Evolutionary conservation across 768 basidiomycete species (phyloP).

Genomic region (Hypholoma fasciculare): DNA sequence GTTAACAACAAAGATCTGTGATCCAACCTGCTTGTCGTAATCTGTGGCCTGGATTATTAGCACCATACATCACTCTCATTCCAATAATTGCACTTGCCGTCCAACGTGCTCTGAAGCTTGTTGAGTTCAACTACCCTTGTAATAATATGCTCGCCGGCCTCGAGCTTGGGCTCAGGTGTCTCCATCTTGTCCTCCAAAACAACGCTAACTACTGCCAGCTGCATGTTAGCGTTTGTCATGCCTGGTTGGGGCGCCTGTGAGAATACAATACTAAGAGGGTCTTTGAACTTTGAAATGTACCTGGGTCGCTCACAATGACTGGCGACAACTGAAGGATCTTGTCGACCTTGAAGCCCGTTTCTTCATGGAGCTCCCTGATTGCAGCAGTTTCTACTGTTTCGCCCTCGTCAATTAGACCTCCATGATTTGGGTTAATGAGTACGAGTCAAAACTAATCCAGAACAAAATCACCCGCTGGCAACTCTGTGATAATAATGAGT

Average conservation of each 20-base stretch:
- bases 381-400: slow-evolving; percentile 84
- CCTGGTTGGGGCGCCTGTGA: slow-evolving; percentile 42
- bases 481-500: slow-evolving; percentile 21
- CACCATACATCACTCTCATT: slow-evolving; percentile 1
- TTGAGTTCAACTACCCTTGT: slow-evolving; percentile 68
- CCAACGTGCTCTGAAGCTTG: slow-evolving; percentile 60
- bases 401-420: slow-evolving; percentile 82
- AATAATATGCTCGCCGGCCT: slow-evolving; percentile 85
- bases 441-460: not conserved
- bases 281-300: slow-evolving; percentile 33
- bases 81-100: slow-evolving; percentile 49
- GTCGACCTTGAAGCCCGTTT: slow-evolving; percentile 83
- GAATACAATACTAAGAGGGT: slow-evolving; percentile 1
- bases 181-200: slow-evolving; percentile 65
- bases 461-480: slow-evolving; percentile 33
- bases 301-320: slow-evolving; percentile 69
- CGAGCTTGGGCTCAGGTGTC: slow-evolving; percentile 72
- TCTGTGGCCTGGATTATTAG: slow-evolving; percentile 31
- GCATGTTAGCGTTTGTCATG: slow-evolving; percentile 95
- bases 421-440: not conserved
- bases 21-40: slow-evolving; percentile 56
- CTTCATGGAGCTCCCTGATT: slow-evolving; percentile 87
- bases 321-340: slow-evolving; percentile 64
- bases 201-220: slow-evolving; percentile 75
- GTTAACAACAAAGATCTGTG: not conserved